Percentiles rank a stretch among this genome's conserved stretches.
phyloP scores from a whole-genome alignment of 768 basidiomycete species.

The Mycena filopes region DNA sequence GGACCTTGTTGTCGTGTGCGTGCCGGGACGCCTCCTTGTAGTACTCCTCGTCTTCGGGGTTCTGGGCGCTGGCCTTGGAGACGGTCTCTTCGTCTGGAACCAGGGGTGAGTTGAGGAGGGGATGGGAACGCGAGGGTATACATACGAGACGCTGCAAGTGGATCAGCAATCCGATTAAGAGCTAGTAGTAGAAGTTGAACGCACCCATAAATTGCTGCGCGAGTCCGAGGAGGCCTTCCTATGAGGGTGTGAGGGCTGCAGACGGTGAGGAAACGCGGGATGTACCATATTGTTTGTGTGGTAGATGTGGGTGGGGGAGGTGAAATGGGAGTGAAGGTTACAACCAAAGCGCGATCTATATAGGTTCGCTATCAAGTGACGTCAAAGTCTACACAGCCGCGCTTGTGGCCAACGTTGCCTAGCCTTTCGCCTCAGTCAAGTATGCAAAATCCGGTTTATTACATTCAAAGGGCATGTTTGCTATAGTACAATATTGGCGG shows the following conservation, averaged over 20 bases:
- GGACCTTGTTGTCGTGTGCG: conserved; percentile 2
- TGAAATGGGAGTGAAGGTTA: not conserved
- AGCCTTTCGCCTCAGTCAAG: too few relatives aligned
- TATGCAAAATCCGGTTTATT: too few relatives aligned
- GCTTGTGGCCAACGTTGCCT: too few relatives aligned
- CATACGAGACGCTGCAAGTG: conserved; percentile 8
- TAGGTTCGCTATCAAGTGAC: not conserved
- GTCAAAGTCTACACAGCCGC: too few relatives aligned
- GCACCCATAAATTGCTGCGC: conserved; percentile 24
- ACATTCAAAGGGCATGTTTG: conserved; percentile 5
- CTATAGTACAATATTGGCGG: conserved; percentile 15
- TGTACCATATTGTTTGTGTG: conserved; percentile 65
- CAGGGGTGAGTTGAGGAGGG: not conserved
- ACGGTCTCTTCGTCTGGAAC: conserved; percentile 4
- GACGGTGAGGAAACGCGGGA: conserved; percentile 1
- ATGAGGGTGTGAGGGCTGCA: not conserved
- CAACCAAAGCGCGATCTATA: too few relatives aligned
- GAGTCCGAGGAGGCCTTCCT: conserved; percentile 17
- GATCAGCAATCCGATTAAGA: conserved; percentile 17
- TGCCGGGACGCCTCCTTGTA: conserved; percentile 16
- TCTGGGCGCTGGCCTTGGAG: conserved; percentile 13
- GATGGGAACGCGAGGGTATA: not conserved
- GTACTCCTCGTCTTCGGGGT: conserved; percentile 20
- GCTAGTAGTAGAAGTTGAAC: not conserved
- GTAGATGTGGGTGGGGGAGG: not conserved